phyloP scores from a whole-genome alignment of 768 basidiomycete genomes.

The Panellus pusillus region DNA sequence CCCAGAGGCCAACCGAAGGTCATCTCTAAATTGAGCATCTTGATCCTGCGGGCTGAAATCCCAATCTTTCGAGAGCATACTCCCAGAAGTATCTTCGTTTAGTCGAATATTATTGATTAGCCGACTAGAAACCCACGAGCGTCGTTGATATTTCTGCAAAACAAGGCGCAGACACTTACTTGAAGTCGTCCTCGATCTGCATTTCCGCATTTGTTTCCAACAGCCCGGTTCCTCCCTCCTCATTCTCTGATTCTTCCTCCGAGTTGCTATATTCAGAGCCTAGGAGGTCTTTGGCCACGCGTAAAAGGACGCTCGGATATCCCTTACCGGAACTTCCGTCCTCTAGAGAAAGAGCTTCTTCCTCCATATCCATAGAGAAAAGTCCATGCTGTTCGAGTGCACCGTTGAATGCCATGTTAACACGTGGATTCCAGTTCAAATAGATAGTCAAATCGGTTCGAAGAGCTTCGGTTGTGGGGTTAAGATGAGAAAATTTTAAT shows the following conservation, averaged over 20 bases:
- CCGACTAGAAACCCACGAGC: conserved; percentile 42
- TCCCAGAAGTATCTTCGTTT: conserved; percentile 46
- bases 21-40: conserved; percentile 65
- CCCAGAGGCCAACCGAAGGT: conserved; percentile 72
- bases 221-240: background rate
- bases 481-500: too few relatives aligned
- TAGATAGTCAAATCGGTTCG: too few relatives aligned
- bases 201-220: conserved; percentile 37
- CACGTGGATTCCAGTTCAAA: too few relatives aligned
- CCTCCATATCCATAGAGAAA: conserved; percentile 17
- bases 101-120: conserved; percentile 67
- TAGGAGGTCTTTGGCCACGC: background rate
- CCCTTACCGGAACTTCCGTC: conserved; percentile 9
- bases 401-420: conserved; percentile 1
- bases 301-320: background rate
- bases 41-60: conserved; percentile 70
- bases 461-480: too few relatives aligned
- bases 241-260: conserved; percentile 12
- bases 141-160: background rate
- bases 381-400: conserved; percentile 1
- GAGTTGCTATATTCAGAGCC: conserved; percentile 13
- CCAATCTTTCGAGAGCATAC: conserved; percentile 66
- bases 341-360: background rate
- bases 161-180: conserved; percentile 31
- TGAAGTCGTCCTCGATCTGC: conserved; percentile 65